phyloP scores from a whole-genome alignment of 768 basidiomycete species.

The Amanita subjunquillea region DNA sequence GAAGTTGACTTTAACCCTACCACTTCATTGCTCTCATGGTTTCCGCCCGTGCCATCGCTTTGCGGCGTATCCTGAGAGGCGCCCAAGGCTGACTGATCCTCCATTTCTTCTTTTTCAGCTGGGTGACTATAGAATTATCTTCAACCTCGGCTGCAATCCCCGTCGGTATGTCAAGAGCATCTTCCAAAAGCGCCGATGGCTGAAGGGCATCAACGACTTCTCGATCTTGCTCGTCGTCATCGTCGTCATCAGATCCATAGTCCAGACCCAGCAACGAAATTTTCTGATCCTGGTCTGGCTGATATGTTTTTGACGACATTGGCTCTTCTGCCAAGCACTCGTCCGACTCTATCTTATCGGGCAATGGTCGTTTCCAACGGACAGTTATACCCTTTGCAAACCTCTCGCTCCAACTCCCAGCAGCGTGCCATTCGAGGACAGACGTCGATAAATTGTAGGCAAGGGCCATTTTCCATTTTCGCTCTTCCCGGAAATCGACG shows the following conservation, averaged over 20 bases:
- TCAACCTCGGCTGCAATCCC: slow-evolving; percentile 13
- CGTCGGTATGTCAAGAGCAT: slow-evolving; percentile 35
- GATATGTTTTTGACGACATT: slow-evolving; percentile 18
- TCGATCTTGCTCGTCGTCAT: slow-evolving; percentile 46
- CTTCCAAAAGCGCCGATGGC: slow-evolving; percentile 41
- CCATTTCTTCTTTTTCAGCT: slow-evolving; percentile 10
- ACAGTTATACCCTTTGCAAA: slow-evolving; percentile 56
- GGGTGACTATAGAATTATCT: background rate
- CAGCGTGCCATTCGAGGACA: slow-evolving; percentile 82
- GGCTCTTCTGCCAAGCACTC: slow-evolving; percentile 11
- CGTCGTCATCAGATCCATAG: slow-evolving; percentile 61
- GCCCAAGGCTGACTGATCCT: slow-evolving; percentile 4
- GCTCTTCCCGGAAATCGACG: slow-evolving; percentile 88
- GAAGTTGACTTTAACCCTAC: slow-evolving; percentile 46
- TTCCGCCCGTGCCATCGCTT: background rate
- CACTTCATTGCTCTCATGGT: slow-evolving; percentile 9
- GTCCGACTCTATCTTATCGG: slow-evolving; percentile 20
- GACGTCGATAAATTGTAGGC: slow-evolving; percentile 78
- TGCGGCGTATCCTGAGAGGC: slow-evolving; percentile 16
- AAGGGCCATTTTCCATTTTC: slow-evolving; percentile 81
- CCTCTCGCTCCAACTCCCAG: slow-evolving; percentile 54
- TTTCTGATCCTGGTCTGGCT: slow-evolving; percentile 10
- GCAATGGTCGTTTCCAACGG: slow-evolving; percentile 44
- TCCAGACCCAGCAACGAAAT: slow-evolving; percentile 32
- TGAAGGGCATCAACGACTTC: slow-evolving; percentile 53